Conservation (phyloP, 1,284 basidiomycete genomes). For the Austroboletus sp. region DNA sequence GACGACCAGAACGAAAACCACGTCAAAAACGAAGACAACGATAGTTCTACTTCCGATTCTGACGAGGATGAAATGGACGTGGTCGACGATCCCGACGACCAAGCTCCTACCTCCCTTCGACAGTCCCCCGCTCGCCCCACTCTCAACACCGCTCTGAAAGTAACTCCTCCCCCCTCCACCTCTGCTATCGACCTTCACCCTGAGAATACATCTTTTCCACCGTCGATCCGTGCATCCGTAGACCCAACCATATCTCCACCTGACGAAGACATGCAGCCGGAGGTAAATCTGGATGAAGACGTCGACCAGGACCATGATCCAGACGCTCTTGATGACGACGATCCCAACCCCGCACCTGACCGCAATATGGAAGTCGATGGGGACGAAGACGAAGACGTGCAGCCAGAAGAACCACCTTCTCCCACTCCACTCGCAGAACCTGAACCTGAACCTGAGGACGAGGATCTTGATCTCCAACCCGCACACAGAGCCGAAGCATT, state of each 20-base stretch:
- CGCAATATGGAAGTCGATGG: conserved; percentile 32
- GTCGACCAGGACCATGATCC: conserved; percentile 26
- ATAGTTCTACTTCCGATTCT: conserved; percentile 19
- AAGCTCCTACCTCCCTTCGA: conserved; percentile 7
- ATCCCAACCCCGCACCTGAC: conserved; percentile 18
- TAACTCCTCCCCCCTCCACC: conserved; percentile 5
- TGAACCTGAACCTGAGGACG: conserved; percentile 29
- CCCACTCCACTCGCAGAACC: conserved; percentile 22
- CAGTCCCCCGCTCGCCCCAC: conserved; percentile 18
- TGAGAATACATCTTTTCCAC: conserved; percentile 16
- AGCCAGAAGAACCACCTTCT: conserved; percentile 23
- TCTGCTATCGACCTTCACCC: conserved; percentile 11
- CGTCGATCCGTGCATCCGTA: conserved; percentile 16
- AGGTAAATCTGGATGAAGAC: conserved; percentile 19
- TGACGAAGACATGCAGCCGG: conserved; percentile 10
- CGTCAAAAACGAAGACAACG: conserved; percentile 13
- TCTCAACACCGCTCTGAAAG: conserved; percentile 16
- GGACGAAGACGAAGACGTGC: conserved; percentile 37
- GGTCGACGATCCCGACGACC: conserved; percentile 33
- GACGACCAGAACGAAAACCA: conserved; percentile 13
- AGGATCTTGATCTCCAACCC: conserved; percentile 62
- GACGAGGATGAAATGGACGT: conserved; percentile 35
- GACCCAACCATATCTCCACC: conserved; percentile 21
- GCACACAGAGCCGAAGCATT: conserved; percentile 73
- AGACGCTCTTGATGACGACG: conserved; percentile 24